These are phyloP conservation scores for Sporothrix mexicana DNA, from an alignment of 2,329 filamentous ascomycete genomes.

Conservation along the genomic window DNA sequence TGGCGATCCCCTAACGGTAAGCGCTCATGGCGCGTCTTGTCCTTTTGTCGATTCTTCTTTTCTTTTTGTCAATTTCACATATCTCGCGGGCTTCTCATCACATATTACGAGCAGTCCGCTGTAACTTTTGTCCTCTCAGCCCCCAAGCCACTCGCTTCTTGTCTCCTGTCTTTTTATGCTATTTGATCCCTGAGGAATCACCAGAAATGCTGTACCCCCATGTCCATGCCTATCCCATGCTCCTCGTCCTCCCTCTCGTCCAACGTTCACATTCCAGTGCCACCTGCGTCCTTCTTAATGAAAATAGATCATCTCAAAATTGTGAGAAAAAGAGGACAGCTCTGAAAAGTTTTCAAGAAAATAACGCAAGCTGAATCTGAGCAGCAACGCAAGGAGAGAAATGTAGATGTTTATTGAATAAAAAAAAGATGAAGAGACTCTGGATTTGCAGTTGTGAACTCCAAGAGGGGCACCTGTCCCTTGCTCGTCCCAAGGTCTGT, in stretches of 20 bases:
- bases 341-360: background rate
- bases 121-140: conserved; percentile 11
- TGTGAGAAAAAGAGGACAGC: background rate
- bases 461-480: background rate
- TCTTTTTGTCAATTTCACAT: background rate
- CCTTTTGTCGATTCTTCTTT: background rate
- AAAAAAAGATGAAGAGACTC: background rate
- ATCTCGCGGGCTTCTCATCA: background rate
- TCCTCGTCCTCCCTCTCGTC: background rate
- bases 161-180: background rate
- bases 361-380: conserved; percentile 6
- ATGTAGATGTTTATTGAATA: background rate
- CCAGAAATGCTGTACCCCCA: background rate
- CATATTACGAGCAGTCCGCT: background rate
- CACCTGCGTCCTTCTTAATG: conserved; percentile 3
- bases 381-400: conserved; percentile 9
- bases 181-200: background rate
- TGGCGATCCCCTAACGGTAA: conserved; percentile 9
- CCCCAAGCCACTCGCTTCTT: conserved; percentile 19
- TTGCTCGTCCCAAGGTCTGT: conserved; percentile 22
- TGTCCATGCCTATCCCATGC: conserved; percentile 20
- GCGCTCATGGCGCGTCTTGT: conserved; percentile 16
- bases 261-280: conserved; percentile 6
- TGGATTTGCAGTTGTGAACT: background rate
- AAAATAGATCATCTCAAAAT: background rate